phyloP scores from a whole-genome alignment of 495 filamentous ascomycete genomes.

The Glutinoglossum americanum region DNA sequence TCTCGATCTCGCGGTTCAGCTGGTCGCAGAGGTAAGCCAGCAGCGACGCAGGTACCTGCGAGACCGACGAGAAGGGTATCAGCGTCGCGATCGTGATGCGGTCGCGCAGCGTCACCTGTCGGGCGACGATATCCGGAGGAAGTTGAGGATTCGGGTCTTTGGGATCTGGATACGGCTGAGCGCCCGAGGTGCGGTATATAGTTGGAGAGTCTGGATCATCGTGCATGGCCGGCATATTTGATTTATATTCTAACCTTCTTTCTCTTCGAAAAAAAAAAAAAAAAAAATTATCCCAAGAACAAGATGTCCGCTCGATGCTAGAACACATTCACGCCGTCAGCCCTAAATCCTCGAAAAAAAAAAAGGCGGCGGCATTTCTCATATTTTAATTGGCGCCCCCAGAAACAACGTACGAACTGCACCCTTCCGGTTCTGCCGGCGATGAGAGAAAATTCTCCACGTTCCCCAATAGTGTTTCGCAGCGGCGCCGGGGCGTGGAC shows the following conservation, averaged over 20 bases:
- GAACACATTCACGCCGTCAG: not conserved
- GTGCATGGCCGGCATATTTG: constrained; percentile 65
- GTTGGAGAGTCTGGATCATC: constrained; percentile 47
- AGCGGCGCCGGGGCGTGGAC: not conserved
- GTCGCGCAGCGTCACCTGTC: constrained; percentile 76
- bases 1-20: constrained; percentile 84
- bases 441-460: not conserved
- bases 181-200: constrained; percentile 41
- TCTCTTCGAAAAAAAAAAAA: no score
- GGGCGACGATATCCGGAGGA: constrained; percentile 46
- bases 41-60: constrained; percentile 52
- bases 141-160: constrained; percentile 31
- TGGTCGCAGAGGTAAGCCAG: constrained; percentile 66
- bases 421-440: not conserved
- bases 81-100: constrained; percentile 78
- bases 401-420: not conserved
- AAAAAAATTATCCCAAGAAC: not conserved
- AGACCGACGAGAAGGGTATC: constrained; percentile 58
- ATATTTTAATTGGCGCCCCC: not conserved
- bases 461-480: not conserved
- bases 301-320: not conserved
- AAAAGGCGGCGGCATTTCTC: no score
- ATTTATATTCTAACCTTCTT: constrained; percentile 4
- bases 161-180: constrained; percentile 39
- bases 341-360: not conserved